Evolutionary conservation across 177 flowering plant species (phyloP).

Genomic region (Vitis hybrid): DNA sequence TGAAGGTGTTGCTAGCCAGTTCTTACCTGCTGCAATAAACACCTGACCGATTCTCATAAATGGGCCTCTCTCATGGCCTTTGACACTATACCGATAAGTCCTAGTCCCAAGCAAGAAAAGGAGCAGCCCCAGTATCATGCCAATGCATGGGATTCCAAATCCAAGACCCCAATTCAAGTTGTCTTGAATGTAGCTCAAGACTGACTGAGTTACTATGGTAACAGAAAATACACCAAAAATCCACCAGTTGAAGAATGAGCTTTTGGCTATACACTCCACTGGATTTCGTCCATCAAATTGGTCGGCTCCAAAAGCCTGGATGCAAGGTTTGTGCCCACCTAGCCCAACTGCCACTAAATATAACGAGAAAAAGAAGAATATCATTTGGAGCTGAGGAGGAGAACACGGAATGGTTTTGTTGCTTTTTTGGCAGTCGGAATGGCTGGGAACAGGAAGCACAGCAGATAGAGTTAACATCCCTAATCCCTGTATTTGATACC

Average conservation of each 20-base stretch:
- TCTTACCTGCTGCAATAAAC: constrained; percentile 35
- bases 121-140: constrained; percentile 32
- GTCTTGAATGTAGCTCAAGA: constrained; percentile 49
- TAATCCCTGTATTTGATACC: constrained; percentile 28
- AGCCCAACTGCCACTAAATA: constrained; percentile 44
- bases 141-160: constrained; percentile 53
- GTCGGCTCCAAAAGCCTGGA: constrained; percentile 58
- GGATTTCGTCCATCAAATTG: constrained; percentile 46
- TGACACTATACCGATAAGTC: constrained; percentile 36
- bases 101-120: constrained; percentile 47
- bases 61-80: constrained; percentile 30
- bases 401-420: constrained; percentile 8
- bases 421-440: constrained; percentile 5
- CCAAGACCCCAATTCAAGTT: constrained; percentile 57
- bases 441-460: constrained; percentile 24
- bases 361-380: constrained; percentile 40
- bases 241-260: constrained; percentile 75
- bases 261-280: constrained; percentile 40
- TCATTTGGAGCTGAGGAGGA: constrained; percentile 20
- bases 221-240: constrained; percentile 33
- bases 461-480: constrained; percentile 42
- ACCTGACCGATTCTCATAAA: constrained; percentile 38
- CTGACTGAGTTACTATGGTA: constrained; percentile 12
- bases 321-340: constrained; percentile 54
- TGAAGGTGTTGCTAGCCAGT: constrained; percentile 25